Percentiles rank a stretch among this genome's conserved stretches.
Evolutionary conservation across 75 land plant species (phyloP).

Genomic region (Pinus albicaulis): DNA sequence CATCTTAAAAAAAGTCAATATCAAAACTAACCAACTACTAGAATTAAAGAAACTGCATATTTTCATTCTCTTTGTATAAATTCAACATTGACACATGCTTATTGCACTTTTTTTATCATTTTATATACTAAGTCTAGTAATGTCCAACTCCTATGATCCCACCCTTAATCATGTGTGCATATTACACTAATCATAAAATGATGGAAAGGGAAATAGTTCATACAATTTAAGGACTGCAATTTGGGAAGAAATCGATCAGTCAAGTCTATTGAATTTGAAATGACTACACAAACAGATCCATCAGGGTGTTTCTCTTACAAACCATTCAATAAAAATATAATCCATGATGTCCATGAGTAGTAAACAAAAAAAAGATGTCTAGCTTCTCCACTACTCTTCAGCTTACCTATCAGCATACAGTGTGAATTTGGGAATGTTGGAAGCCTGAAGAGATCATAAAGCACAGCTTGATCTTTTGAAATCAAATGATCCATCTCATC

Average conservation of each 20-base stretch:
- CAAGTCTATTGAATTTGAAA: constrained; percentile 93
- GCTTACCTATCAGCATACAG: constrained; percentile 80
- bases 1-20: not conserved
- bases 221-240: constrained; percentile 82
- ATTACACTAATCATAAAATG: not conserved
- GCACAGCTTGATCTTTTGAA: constrained; percentile 77
- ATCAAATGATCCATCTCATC: constrained; percentile 95
- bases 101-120: too few relatives aligned
- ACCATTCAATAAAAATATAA: not conserved
- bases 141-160: not conserved
- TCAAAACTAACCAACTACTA: not conserved
- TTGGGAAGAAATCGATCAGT: constrained; percentile 95
- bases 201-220: constrained; percentile 15
- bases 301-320: not conserved
- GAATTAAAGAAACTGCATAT: not conserved
- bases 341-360: not conserved
- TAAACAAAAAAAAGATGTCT: not conserved
- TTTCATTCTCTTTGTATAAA: not conserved
- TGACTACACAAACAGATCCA: constrained; percentile 45
- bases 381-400: not conserved
- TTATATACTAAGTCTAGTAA: not conserved
- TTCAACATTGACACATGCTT: not conserved
- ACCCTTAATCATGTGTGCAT: not conserved
- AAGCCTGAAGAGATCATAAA: constrained; percentile 94
- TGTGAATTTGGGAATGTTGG: constrained; percentile 67